A percentile compares a stretch with the other conserved stretches of the same genome.
Evolutionary conservation across 495 filamentous ascomycete species (phyloP).

Genomic region (Hyaloscypha hepaticicola): DNA sequence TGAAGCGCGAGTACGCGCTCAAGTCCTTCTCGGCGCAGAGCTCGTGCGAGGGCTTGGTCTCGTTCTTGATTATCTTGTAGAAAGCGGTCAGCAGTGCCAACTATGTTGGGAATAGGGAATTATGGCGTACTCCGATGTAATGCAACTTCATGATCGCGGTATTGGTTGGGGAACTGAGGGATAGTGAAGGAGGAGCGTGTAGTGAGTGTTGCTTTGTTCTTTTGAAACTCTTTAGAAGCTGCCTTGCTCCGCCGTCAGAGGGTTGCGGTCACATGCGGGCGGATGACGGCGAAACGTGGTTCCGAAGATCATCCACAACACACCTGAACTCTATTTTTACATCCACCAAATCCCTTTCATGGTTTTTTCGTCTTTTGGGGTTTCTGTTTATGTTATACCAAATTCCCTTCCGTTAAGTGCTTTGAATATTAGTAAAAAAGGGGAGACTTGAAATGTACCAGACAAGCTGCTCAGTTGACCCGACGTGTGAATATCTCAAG

Average conservation of each 20-base stretch:
- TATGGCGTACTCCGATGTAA: conserved; percentile 78
- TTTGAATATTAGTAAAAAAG: too few relatives aligned
- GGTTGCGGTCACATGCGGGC: not conserved
- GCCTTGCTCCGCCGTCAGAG: conserved; percentile 3
- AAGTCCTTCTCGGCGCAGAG: conserved; percentile 80
- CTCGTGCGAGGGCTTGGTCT: conserved; percentile 74
- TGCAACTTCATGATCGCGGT: conserved; percentile 80
- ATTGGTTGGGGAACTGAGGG: not conserved
- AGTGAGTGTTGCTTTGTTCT: conserved; percentile 11
- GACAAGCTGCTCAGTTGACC: too few relatives aligned
- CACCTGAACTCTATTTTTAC: not conserved
- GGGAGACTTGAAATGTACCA: too few relatives aligned
- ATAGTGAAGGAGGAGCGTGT: not conserved
- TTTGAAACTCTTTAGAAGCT: conserved; percentile 9
- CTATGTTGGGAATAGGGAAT: conserved; percentile 15
- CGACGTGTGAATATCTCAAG: too few relatives aligned
- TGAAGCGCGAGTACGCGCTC: conserved; percentile 78
- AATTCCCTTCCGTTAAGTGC: too few relatives aligned
- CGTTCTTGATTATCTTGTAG: conserved; percentile 75
- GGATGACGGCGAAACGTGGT: not conserved
- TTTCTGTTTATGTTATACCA: too few relatives aligned
- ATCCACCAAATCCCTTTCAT: too few relatives aligned
- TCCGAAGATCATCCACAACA: not conserved
- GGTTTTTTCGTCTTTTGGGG: too few relatives aligned
- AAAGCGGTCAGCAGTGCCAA: conserved; percentile 20